A percentile compares a stretch with the other conserved stretches of the same genome.
These are phyloP conservation scores for Daldinia concentrica DNA, from an alignment of 495 filamentous ascomycete species.

Conservation along the genomic window DNA sequence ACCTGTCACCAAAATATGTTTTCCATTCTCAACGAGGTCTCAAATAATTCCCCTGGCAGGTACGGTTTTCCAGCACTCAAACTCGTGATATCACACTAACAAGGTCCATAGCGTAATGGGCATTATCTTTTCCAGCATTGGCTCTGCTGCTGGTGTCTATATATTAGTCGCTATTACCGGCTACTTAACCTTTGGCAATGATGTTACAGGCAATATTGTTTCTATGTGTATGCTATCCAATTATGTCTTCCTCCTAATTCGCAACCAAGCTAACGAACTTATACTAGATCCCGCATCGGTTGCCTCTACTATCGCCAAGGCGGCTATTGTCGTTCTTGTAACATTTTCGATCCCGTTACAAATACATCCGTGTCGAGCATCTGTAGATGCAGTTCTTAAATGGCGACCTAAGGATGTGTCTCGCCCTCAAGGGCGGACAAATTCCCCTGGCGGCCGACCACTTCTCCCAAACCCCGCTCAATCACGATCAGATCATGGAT, in stretches of 20 bases:
- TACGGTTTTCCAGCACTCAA: neutral
- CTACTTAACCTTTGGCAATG: slow-evolving; percentile 92
- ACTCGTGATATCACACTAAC: slow-evolving; percentile 43
- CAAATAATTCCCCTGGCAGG: slow-evolving; percentile 74
- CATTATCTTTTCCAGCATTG: slow-evolving; percentile 85
- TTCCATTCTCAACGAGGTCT: slow-evolving; percentile 94
- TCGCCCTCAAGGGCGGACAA: slow-evolving; percentile 42
- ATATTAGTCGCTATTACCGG: slow-evolving; percentile 93
- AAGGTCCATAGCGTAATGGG: slow-evolving; percentile 67
- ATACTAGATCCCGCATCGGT: slow-evolving; percentile 73
- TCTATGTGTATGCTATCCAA: slow-evolving; percentile 73
- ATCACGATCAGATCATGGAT: slow-evolving; percentile 53
- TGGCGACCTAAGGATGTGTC: slow-evolving; percentile 73
- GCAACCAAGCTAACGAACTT: slow-evolving; percentile 18
- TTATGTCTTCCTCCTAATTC: neutral
- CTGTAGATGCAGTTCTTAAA: slow-evolving; percentile 88
- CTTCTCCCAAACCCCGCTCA: slow-evolving; percentile 50
- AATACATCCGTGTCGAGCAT: slow-evolving; percentile 93
- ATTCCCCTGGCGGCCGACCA: slow-evolving; percentile 53
- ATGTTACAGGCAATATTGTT: slow-evolving; percentile 89
- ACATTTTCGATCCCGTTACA: slow-evolving; percentile 97
- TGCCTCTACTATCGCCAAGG: slow-evolving; percentile 88
- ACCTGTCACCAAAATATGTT: slow-evolving; percentile 99
- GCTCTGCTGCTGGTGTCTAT: slow-evolving; percentile 80
- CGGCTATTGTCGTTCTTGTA: slow-evolving; percentile 94